Conservation (phyloP, 129 eudicot species). For the carrot (Daucus carota) region DH1_v3.0 NC_030384.2:45104001-45104500, state of each 20-base stretch:
- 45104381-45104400: not conserved
- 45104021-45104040: not conserved
- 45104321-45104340: not conserved
- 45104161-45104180: slow-evolving; percentile 26
- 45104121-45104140: slow-evolving; percentile 19
- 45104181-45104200: slow-evolving; percentile 24
- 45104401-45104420: slow-evolving; percentile 41
- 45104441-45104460: slow-evolving; percentile 76
- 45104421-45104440: slow-evolving; percentile 40
- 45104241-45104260: not conserved
- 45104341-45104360: not conserved
- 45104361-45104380: not conserved
- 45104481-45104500: slow-evolving; percentile 50
- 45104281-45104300: not conserved
- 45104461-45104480: slow-evolving; percentile 52
- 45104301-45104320: not conserved
- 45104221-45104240: not conserved
- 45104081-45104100: slow-evolving; percentile 68
- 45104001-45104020: not conserved
- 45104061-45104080: slow-evolving; percentile 7
- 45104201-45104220: slow-evolving; percentile 34
- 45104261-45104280: not conserved
- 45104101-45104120: slow-evolving; percentile 32
- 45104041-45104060: not conserved
- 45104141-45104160: slow-evolving; percentile 24